phyloP scores from a whole-genome alignment of 1,284 basidiomycete genomes.

The Ustilago tritici region DNA sequence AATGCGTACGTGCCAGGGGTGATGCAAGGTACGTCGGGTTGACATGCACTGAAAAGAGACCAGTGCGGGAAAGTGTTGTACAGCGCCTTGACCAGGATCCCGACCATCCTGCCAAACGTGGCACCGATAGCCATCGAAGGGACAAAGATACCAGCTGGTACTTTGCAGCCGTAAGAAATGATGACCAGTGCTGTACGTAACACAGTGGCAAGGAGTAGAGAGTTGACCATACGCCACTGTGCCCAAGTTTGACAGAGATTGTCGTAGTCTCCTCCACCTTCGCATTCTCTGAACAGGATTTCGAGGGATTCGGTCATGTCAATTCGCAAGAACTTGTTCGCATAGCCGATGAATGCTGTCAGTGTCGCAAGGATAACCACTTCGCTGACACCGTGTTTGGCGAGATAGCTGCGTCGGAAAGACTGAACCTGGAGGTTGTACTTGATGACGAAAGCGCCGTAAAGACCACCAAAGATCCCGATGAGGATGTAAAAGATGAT shows the following conservation, averaged over 20 bases:
- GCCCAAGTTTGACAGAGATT: slow-evolving; percentile 94
- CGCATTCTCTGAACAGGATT: slow-evolving; percentile 96
- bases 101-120: slow-evolving; percentile 89
- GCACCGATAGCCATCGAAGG: slow-evolving; percentile 97
- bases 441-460: slow-evolving; percentile 96
- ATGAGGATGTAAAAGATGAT: slow-evolving; percentile 94
- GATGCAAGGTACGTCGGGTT: slow-evolving; percentile 93
- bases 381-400: slow-evolving; percentile 85
- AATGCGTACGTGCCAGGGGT: slow-evolving; percentile 84
- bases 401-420: slow-evolving; percentile 89
- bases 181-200: slow-evolving; percentile 88
- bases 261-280: slow-evolving; percentile 89
- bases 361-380: slow-evolving; percentile 86
- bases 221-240: slow-evolving; percentile 96
- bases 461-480: slow-evolving; percentile 95
- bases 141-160: slow-evolving; percentile 97
- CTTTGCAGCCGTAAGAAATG: slow-evolving; percentile 93
- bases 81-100: slow-evolving; percentile 86
- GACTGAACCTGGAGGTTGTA: slow-evolving; percentile 95
- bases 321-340: slow-evolving; percentile 92
- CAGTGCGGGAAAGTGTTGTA: slow-evolving; percentile 85
- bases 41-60: slow-evolving; percentile 87
- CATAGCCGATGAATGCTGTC: slow-evolving; percentile 92
- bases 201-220: slow-evolving; percentile 88
- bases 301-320: slow-evolving; percentile 99